Base-by-base conservation (phyloP, 345 rosid species). In the Aquilaria malaccensis region DNA sequence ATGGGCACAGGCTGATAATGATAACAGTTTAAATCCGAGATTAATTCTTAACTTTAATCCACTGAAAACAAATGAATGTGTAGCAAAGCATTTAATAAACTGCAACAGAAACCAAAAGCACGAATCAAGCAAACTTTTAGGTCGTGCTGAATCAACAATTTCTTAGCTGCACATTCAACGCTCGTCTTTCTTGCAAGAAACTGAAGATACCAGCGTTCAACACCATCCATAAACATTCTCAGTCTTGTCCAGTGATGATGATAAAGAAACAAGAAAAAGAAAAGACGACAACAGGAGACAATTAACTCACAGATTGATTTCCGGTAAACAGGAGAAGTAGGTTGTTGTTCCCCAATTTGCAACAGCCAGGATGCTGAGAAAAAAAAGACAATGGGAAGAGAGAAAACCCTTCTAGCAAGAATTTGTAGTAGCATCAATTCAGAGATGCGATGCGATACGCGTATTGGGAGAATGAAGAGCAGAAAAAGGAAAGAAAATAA, bases 91-190 rank as follows among this genome's bases (percentile, higher is more conserved):
- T 22, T 22, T 37, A 57, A 51, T 22, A 4, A 45, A 14, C 33
- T 30, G 32, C 9, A 13, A 48, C 30, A 15, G 7, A 53, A 60
- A 6, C 22, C 22, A 22, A 22, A 22, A 22, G 22, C 22, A 22
- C 22, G 22, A 22, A 22, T 22, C 22, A 4, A 10, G 30, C 37
- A 15, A 30, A 2, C 59, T 14, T 30, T 5, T 51, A 30, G 45
- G 13, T 46, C 33, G 56, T 22, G 50, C 30, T 46, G 4, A 66
- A 45, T 37, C 22, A 58, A 22, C 1, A 22, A 46, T 58, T 55
- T 62, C 65, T 9, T 6, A 45, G 6, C 11, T 55, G 61, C 58
- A 60, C 57, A 46, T 30, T 45, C 33, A 52, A 13, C 48, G 33
- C 45, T 15, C 13, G 10, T 15, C 9, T 13, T 15, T 13, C 14